Evolutionary conservation across 768 basidiomycete species (phyloP).

Genomic region (Tylopilus cervinicoccineus): DNA sequence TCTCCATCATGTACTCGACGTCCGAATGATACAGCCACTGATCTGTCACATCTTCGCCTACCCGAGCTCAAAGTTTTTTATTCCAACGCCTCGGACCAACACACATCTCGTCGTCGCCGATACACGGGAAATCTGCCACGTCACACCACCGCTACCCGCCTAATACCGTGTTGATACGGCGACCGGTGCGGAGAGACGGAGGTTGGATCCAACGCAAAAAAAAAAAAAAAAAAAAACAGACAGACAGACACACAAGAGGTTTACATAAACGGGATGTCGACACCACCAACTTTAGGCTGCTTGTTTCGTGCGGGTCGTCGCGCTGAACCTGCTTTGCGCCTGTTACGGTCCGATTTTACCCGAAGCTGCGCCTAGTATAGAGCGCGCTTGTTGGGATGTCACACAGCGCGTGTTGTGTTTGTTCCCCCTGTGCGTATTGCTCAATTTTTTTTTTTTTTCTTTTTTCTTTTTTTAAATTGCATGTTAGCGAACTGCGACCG

Average conservation of each 20-base stretch:
- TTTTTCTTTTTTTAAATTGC: neutral
- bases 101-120: constrained; percentile 5
- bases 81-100: neutral
- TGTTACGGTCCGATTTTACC: constrained; percentile 7
- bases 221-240: neutral
- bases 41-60: constrained; percentile 5
- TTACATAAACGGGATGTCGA: no score
- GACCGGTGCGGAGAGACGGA: constrained; percentile 11
- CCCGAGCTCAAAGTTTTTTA: constrained; percentile 10
- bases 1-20: neutral
- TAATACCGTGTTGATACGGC: constrained; percentile 22
- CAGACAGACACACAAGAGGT: no score
- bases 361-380: neutral
- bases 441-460: neutral
- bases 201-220: neutral
- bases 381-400: no score
- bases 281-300: no score
- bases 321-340: neutral
- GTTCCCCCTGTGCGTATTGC: no score
- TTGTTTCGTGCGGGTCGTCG: neutral
- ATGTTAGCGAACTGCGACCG: constrained; percentile 20
- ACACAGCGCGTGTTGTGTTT: no score
- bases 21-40: neutral
- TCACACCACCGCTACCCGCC: constrained; percentile 5
- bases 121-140: constrained; percentile 14